Evolutionary conservation across 2,329 filamentous ascomycete species (phyloP).

Genomic region (Bipolaris oryzae): DNA sequence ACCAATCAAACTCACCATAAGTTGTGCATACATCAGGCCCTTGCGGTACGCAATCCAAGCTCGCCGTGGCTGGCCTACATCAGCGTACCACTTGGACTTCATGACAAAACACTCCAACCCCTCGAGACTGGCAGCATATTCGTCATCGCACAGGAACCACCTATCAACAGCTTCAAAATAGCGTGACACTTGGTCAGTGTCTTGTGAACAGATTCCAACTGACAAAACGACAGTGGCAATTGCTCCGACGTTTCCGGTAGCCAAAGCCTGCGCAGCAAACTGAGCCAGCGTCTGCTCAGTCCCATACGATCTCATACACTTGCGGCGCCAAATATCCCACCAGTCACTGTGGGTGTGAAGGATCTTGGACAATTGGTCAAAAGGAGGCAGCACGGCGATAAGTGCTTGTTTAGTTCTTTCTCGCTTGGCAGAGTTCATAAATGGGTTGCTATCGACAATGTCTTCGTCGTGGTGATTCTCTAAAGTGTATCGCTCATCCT

Average conservation of each 20-base stretch:
- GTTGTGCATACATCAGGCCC: constrained; percentile 59
- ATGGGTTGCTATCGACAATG: constrained; percentile 27
- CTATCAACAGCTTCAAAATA: constrained; percentile 56
- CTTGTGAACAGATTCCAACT: constrained; percentile 50
- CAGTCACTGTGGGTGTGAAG: constrained; percentile 48
- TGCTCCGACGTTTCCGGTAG: constrained; percentile 50
- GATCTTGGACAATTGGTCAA: constrained; percentile 41
- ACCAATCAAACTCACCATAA: constrained; percentile 53
- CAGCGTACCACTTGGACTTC: constrained; percentile 59
- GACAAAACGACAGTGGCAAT: constrained; percentile 46
- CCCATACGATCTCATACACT: constrained; percentile 51
- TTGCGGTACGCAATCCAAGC: constrained; percentile 60
- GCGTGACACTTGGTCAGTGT: constrained; percentile 53
- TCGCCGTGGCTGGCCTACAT: constrained; percentile 61
- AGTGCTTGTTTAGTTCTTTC: constrained; percentile 47
- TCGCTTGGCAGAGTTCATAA: constrained; percentile 36
- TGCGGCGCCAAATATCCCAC: constrained; percentile 53
- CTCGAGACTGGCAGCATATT: constrained; percentile 58
- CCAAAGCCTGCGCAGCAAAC: constrained; percentile 54
- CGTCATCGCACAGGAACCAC: constrained; percentile 57
- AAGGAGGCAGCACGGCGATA: constrained; percentile 43
- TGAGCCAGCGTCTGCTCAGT: constrained; percentile 45
- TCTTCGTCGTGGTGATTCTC: constrained; percentile 41
- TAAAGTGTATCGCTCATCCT: constrained; percentile 37
- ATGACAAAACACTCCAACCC: constrained; percentile 61